Evolutionary conservation across 176 grass and related monocot species (phyloP), one percentile per base, ranked within the genome.

Genomic region (Aegilops speltoides): DNA sequence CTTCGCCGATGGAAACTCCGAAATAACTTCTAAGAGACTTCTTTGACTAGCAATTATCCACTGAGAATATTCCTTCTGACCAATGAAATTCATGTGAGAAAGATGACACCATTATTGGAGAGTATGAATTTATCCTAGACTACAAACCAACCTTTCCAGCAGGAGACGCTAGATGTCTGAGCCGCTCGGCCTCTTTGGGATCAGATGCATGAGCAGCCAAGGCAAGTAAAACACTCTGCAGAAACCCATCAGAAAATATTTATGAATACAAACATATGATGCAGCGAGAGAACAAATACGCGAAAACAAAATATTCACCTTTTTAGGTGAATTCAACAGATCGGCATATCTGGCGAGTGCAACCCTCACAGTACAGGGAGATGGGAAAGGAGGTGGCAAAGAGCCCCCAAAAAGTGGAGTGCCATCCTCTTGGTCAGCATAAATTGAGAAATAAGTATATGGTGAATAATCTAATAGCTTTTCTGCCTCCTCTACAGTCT

Each of bases 1-100:
- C 32, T 94, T 98, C 28, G 76, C 86, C 63, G 96, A 96, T 50
- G 93, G 85, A 40, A 98, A 98, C 68, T 92, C 86, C 17, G 84
- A 80, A 89, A 98, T 85, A 87, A 98, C 93, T 94, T 98, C 92
- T 69, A 98, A 76, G 36, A 98, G 87, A 76, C 92, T 98, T 89
- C 93, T 95, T 86, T 98, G 93, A 81, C 90, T 93, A 23, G 84
- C 64, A 4, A 98, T 83, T 83, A 98, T 79, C 96, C 93, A 98
- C 85, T 93, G 90, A 37, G 91, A 92, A 88, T 96, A 98, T 74
- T 96, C 96, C 87, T 98, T 91, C 93, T 98, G 86, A 79, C 78
- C 76, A 84, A 84, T 34, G 14, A 87, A 79, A 73, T 15, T 66
- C 43, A 72, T 28, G 37, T 91, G 46, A 79, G 75, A 76, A 68